Conservation (phyloP, 768 basidiomycete species). For the Trametes meyenii region DNA sequence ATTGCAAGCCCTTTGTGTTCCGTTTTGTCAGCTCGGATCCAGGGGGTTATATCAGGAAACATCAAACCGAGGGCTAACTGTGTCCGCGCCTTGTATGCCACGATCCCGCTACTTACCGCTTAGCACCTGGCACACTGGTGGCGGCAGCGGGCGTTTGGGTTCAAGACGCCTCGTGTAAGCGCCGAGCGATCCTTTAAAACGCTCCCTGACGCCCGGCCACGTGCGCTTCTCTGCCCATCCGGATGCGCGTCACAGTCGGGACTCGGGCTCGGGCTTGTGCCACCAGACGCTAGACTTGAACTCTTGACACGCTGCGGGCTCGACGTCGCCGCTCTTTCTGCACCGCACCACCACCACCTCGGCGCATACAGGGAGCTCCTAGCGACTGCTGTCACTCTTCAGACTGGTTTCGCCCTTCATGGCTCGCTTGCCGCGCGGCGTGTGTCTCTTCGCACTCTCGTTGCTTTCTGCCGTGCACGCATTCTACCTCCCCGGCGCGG, state of each 20-base stretch:
- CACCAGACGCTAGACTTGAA: neutral
- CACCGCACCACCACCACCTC: constrained; percentile 4
- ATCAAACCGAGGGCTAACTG: no score
- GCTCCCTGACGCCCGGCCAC: no score
- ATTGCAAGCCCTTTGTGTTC: neutral
- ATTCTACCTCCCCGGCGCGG: constrained; percentile 92
- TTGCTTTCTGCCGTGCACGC: constrained; percentile 42
- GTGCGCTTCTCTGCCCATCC: no score
- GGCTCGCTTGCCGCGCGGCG: constrained; percentile 10
- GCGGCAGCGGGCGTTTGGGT: no score
- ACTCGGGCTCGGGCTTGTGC: no score
- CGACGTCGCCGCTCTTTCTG: neutral
- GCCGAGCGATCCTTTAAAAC: no score
- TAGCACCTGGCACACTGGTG: no score
- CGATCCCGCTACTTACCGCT: no score
- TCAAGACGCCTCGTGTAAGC: no score
- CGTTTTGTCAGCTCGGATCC: constrained; percentile 8
- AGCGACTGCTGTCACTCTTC: neutral
- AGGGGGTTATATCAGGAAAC: no score
- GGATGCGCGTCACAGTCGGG: no score
- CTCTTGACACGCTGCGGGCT: neutral
- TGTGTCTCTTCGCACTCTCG: constrained; percentile 25
- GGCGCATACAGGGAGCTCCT: neutral
- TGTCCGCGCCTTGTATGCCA: no score
- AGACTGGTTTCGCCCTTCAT: constrained; percentile 17